Conservation (phyloP, 495 filamentous ascomycete species). For the Penicillium goetzii region DNA sequence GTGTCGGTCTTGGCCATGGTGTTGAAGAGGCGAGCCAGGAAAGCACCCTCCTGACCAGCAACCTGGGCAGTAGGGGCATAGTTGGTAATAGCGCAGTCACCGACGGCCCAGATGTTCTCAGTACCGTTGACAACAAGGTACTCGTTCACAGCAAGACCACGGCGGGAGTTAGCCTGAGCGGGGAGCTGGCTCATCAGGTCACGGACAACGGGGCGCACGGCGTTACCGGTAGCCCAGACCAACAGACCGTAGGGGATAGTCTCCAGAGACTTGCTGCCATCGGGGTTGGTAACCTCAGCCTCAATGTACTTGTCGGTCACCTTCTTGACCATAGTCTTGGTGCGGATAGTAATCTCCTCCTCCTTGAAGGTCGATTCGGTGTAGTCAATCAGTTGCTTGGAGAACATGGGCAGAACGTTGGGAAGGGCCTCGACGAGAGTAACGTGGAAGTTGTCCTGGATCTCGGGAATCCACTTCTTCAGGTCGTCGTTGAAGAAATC, state of each 20-base stretch:
- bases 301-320: constrained; percentile 95
- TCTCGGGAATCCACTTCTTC: constrained; percentile 96
- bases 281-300: constrained; percentile 82
- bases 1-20: constrained; percentile 90
- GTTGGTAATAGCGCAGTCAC: constrained; percentile 91
- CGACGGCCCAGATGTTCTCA: constrained; percentile 91
- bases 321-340: constrained; percentile 98
- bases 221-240: constrained; percentile 98
- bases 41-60: constrained; percentile 91
- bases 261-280: constrained; percentile 80
- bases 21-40: constrained; percentile 95
- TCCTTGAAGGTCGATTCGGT: constrained; percentile 99
- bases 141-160: constrained; percentile 94
- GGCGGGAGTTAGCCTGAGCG: constrained; percentile 91
- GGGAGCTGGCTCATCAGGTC: constrained; percentile 92
- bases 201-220: constrained; percentile 81
- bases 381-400: constrained; percentile 98
- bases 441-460: constrained; percentile 90
- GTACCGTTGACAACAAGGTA: constrained; percentile 97
- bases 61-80: constrained; percentile 98
- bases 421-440: constrained; percentile 98
- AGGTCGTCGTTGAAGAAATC: constrained; percentile 99
- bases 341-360: constrained; percentile 93
- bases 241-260: constrained; percentile 92
- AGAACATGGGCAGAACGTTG: constrained; percentile 97